A percentile compares a stretch with the other conserved stretches of the same genome.
These are phyloP conservation scores for Mortierella sp. DNA, from an alignment of 371 early-diverging fungal species.

Conservation along the genomic window DNA sequence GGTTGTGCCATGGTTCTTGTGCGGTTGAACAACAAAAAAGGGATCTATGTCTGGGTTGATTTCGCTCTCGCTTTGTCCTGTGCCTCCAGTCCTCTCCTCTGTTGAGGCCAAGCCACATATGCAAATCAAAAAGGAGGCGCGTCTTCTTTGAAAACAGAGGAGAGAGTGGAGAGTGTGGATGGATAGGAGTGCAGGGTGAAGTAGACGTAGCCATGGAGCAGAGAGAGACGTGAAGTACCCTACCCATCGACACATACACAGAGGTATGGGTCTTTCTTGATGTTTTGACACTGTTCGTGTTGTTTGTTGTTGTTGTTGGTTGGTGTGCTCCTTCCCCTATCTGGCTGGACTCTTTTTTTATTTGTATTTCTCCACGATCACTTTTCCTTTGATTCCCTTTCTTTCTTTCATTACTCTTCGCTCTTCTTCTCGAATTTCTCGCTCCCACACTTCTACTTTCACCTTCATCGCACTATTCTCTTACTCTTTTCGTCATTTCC, in stretches of 20 bases:
- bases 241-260: background rate
- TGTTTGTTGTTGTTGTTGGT: background rate
- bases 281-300: background rate
- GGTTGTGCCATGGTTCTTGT: constrained; percentile 50
- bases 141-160: background rate
- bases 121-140: constrained; percentile 5
- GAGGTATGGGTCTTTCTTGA: background rate
- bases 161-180: background rate
- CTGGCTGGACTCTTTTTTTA: constrained; percentile 1
- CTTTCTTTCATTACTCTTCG: background rate
- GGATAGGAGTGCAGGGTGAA: background rate
- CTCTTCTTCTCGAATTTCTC: background rate
- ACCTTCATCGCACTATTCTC: background rate
- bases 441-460: background rate
- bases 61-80: background rate
- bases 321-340: background rate
- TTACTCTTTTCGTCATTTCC: background rate
- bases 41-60: background rate
- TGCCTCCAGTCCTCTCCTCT: background rate
- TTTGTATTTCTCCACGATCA: background rate
- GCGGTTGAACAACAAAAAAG: constrained; percentile 1
- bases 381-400: background rate
- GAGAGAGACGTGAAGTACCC: background rate
- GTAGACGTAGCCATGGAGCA: background rate
- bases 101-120: constrained; percentile 3